Evolutionary conservation across 2,329 filamentous ascomycete genomes (phyloP).

Genomic region (Mycosphaerella sp.): DNA sequence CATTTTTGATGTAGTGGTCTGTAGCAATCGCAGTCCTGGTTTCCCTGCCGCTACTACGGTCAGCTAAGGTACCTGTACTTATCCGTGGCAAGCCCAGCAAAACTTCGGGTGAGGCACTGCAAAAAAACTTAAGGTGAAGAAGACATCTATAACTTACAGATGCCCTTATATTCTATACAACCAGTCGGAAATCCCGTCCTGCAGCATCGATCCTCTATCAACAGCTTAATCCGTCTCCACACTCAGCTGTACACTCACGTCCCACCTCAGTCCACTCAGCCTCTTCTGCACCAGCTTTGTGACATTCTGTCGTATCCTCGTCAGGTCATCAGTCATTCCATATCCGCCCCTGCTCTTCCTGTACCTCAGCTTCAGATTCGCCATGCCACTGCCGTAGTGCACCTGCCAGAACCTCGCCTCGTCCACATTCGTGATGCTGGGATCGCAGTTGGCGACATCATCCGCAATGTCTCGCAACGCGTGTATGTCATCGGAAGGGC

Average conservation of each 20-base stretch:
- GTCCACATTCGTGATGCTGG: conserved; percentile 67
- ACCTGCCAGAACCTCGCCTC: conserved; percentile 98
- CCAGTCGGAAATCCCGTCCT: neutral
- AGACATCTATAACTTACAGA: neutral
- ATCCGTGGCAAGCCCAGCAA: neutral
- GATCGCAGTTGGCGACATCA: conserved; percentile 71
- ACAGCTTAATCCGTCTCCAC: conserved; percentile 16
- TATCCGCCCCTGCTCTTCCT: conserved; percentile 55
- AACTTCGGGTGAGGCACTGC: neutral
- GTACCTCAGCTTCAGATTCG: conserved; percentile 77
- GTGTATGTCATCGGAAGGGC: conserved; percentile 31
- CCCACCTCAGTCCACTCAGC: conserved; percentile 84
- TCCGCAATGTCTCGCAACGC: conserved; percentile 68
- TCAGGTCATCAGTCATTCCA: conserved; percentile 50
- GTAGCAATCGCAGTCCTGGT: neutral
- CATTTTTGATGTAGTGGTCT: neutral
- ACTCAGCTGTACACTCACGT: conserved; percentile 79
- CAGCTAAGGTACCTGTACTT: no score
- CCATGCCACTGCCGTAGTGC: conserved; percentile 94
- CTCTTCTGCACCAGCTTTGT: conserved; percentile 74
- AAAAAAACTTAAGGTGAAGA: neutral
- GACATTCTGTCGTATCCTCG: conserved; percentile 68
- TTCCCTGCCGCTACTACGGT: no score
- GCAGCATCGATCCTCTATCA: neutral
- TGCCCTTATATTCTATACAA: neutral